Evolutionary conservation across 768 basidiomycete species (phyloP).

Genomic region (Termitomyces heimii): DNA sequence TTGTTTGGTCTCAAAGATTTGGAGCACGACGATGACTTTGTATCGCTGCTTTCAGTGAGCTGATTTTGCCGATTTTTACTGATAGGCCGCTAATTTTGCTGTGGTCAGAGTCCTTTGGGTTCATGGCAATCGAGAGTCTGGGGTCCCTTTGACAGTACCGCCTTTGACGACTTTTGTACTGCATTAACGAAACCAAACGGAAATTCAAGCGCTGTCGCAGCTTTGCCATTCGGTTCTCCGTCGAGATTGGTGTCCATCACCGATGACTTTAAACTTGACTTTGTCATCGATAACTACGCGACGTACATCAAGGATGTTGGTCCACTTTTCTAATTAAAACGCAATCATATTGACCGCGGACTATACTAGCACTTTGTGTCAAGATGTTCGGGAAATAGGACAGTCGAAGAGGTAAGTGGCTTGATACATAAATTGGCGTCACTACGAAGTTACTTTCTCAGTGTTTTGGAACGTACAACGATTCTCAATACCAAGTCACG

Average conservation of each 20-base stretch:
- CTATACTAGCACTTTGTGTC: conserved; percentile 44
- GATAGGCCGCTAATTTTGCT: neutral
- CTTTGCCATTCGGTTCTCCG: conserved; percentile 41
- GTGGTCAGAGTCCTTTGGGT: conserved; percentile 48
- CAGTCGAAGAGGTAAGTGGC: conserved; percentile 27
- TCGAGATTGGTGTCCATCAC: conserved; percentile 42
- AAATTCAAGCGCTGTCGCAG: conserved; percentile 21
- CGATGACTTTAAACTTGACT: conserved; percentile 45
- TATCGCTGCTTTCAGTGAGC: conserved; percentile 53
- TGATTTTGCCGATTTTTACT: neutral
- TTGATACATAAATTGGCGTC: neutral
- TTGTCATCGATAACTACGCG: conserved; percentile 68
- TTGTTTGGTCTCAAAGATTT: conserved; percentile 72
- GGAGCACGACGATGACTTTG: conserved; percentile 75
- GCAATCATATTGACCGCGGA: neutral
- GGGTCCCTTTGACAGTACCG: conserved; percentile 68
- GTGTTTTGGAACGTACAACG: conserved; percentile 87
- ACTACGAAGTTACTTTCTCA: conserved; percentile 19
- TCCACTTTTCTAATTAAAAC: neutral
- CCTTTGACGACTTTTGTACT: conserved; percentile 66
- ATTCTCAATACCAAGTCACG: conserved; percentile 53
- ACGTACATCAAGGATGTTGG: conserved; percentile 67
- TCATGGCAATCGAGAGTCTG: conserved; percentile 84
- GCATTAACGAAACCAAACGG: conserved; percentile 42
- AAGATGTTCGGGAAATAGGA: conserved; percentile 42